Percentiles rank a stretch among this genome's conserved stretches.
These are phyloP conservation scores for Phalaenopsis hybrid DNA, from an alignment of 116 monocot species.

Conservation along the genomic window DNA sequence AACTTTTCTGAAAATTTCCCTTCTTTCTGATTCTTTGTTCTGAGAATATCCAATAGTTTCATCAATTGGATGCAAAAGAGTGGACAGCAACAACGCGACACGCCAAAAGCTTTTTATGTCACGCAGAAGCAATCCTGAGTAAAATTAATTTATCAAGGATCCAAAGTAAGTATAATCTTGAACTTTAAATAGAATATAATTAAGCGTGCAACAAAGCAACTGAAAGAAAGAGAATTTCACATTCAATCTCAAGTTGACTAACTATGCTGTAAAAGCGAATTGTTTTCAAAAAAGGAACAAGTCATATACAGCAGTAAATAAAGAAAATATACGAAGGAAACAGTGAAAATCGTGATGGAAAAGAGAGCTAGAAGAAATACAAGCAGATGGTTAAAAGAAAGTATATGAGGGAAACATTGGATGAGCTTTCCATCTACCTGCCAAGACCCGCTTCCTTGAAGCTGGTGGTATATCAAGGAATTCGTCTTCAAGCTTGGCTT, in stretches of 20 bases:
- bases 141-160: constrained; percentile 5
- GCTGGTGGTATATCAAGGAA: constrained; percentile 37
- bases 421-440: constrained; percentile 32
- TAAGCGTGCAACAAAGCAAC: background rate
- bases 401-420: background rate
- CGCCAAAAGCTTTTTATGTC: constrained; percentile 89
- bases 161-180: background rate
- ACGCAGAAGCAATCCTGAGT: constrained; percentile 59
- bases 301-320: background rate
- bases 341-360: background rate
- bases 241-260: background rate
- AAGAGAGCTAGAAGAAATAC: background rate
- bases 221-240: background rate
- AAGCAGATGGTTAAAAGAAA: background rate
- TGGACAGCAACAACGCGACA: constrained; percentile 62
- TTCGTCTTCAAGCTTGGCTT: constrained; percentile 49
- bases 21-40: constrained; percentile 26
- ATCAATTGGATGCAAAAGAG: constrained; percentile 37
- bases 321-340: background rate
- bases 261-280: background rate
- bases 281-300: background rate
- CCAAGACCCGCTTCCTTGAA: constrained; percentile 54
- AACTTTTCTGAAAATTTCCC: constrained; percentile 35
- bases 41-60: constrained; percentile 14
- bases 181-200: background rate